These are phyloP conservation scores for Novymonas esmeraldas DNA, from an alignment of 208 protist species.

Conservation along the genomic window DNA sequence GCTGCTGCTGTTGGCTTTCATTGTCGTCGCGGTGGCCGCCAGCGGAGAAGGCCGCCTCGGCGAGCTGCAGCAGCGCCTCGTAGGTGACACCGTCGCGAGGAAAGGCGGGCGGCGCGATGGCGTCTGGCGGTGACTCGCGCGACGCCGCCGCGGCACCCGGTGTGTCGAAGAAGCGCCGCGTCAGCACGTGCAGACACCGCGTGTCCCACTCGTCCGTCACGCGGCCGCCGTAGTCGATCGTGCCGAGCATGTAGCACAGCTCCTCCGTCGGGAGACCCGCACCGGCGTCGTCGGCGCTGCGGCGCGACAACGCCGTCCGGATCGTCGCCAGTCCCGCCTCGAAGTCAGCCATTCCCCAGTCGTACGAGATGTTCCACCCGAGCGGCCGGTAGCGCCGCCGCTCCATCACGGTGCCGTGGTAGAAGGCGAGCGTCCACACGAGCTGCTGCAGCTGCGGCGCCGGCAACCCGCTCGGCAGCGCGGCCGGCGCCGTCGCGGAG, in stretches of 20 bases:
- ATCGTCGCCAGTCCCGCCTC: constrained; percentile 83
- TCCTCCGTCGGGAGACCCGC: constrained; percentile 69
- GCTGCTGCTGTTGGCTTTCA: too few relatives aligned
- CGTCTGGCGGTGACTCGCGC: constrained; percentile 29
- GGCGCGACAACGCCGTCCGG: constrained; percentile 55
- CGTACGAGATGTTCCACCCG: constrained; percentile 96
- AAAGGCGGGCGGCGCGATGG: constrained; percentile 62
- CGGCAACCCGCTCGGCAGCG: neutral
- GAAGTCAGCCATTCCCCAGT: constrained; percentile 93
- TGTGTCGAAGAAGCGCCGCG: constrained; percentile 72
- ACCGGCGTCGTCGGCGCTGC: constrained; percentile 18
- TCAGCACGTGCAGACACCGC: constrained; percentile 78
- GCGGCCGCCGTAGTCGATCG: constrained; percentile 95
- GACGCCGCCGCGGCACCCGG: constrained; percentile 32
- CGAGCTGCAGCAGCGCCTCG: constrained; percentile 54
- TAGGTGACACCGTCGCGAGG: constrained; percentile 43
- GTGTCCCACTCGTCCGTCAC: constrained; percentile 94
- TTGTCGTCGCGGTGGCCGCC: too few relatives aligned
- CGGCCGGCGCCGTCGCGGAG: neutral
- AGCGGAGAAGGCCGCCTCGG: constrained; percentile 52
- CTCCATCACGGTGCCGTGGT: constrained; percentile 93
- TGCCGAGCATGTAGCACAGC: constrained; percentile 90
- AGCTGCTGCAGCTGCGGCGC: constrained; percentile 57
- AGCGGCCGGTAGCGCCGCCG: constrained; percentile 93
- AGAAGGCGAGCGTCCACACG: constrained; percentile 93